Evolutionary conservation across 192 early-diverging fungal species (phyloP).

Genomic region (Backusella westeae): DNA sequence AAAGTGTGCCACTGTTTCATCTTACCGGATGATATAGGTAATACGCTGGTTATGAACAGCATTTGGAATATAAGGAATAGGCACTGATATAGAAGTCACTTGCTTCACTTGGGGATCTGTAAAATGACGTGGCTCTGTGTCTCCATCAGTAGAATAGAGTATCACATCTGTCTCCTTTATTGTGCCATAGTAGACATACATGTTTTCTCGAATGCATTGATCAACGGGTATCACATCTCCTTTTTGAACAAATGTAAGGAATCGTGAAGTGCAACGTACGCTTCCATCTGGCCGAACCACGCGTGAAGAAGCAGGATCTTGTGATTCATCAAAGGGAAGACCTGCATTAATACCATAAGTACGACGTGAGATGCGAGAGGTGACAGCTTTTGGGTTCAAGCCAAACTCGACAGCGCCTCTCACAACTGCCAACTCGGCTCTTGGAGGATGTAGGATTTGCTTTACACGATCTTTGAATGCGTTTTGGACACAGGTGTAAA

Average conservation of each 20-base stretch:
- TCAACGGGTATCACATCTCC: constrained; percentile 38
- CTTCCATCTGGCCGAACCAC: constrained; percentile 41
- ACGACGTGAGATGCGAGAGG: constrained; percentile 37
- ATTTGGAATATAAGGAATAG: constrained; percentile 22
- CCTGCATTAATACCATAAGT: constrained; percentile 46
- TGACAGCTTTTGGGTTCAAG: constrained; percentile 34
- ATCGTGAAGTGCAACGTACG: constrained; percentile 27
- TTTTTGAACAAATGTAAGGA: constrained; percentile 22
- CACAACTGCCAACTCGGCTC: constrained; percentile 45
- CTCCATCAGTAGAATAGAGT: constrained; percentile 17
- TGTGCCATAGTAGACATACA: constrained; percentile 29
- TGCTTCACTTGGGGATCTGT: constrained; percentile 13
- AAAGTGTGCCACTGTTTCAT: background rate
- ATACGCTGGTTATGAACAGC: constrained; percentile 16
- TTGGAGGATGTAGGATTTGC: constrained; percentile 39
- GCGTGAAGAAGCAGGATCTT: constrained; percentile 35
- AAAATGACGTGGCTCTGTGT: constrained; percentile 12
- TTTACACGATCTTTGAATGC: constrained; percentile 35
- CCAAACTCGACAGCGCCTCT: constrained; percentile 48
- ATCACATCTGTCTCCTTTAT: constrained; percentile 14
- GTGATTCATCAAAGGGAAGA: constrained; percentile 37
- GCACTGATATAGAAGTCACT: constrained; percentile 26
- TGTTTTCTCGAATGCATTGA: constrained; percentile 39
- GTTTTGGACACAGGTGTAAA: constrained; percentile 35
- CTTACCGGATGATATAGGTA: constrained; percentile 29